Evolutionary conservation across 805 yeast species (phyloP), one percentile per base, ranked within the genome.

Genomic region (Ogataea polymorpha): DNA sequence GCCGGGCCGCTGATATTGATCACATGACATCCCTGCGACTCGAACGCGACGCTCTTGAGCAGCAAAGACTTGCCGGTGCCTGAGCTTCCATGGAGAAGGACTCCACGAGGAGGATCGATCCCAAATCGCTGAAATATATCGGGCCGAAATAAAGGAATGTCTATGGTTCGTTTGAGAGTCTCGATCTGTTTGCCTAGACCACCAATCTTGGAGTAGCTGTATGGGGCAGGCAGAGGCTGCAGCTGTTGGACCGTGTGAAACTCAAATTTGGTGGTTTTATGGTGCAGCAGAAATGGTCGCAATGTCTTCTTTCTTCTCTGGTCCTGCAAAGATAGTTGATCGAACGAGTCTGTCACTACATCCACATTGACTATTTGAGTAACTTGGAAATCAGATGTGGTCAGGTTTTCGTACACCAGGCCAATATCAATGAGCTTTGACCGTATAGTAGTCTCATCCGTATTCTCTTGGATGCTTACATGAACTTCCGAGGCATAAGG

Each of bases 51-150:
- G 20, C 96, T 83, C 40, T 86, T 74, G 26, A 93, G 68, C 6
- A 93, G 71, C 87, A 90, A 78, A 1, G 97, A 86, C 60, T 91
- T 91, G 37, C 99, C 99, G 0, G 97, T 91, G 3, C 99, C 99
- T 2, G 98, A 93, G 3, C 97, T 96, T 0, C 99, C 99, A 65
- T 90, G 95, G n/a, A 93, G 65, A 23, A 93, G 62, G 1, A 93
- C 86, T 31, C 98, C 98, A 18, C 96, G 71, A 11, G 96, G 96
- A 7, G 99, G 97, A 7, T 82, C 73, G 14, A 89, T 82, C n/a
- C 91, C 89, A 66, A 91, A 93, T 40, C 85, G 79, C 6, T 81
- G 71, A 54, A 90, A 91, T 23, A 88, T 63, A 5, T 74, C 72
- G 0, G 97, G 96, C 42, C 78, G 78, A 45, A 81, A 79, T 18